These are phyloP conservation scores for Triticum aestivum DNA, from an alignment of 176 grass and related monocot species.

Conservation along the genomic window IWGSC_CS_RefSeq_v2.1 NC_057805.1:339158465-339158964, in stretches of 20 bases:
- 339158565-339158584: background rate
- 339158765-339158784: background rate
- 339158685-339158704: background rate
- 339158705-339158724: background rate
- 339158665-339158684: background rate
- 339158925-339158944: no score
- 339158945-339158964: no score
- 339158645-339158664: background rate
- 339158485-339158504: background rate
- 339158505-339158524: background rate
- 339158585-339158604: background rate
- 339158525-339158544: background rate
- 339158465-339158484: no score
- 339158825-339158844: background rate
- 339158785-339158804: conserved; percentile 12
- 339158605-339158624: background rate
- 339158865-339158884: background rate
- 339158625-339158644: background rate
- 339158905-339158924: background rate
- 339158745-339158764: background rate
- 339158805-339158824: background rate
- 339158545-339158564: background rate
- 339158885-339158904: background rate
- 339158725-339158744: background rate
- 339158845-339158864: background rate